phyloP scores from a whole-genome alignment of 306 rosid genomes.

The Gillenia trifoliata region DNA sequence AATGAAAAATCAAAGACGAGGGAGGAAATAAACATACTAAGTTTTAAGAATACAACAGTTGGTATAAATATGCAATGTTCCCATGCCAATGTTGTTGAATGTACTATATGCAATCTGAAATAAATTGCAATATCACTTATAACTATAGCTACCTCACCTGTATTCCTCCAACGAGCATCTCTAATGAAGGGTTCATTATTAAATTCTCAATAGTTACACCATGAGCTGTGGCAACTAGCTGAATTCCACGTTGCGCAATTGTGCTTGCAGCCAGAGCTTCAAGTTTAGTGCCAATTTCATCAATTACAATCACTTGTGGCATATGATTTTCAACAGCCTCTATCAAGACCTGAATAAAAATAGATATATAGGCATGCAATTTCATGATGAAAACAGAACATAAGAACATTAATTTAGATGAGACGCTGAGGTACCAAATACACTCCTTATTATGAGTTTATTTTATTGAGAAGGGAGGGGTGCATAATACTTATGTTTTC shows the following conservation, averaged over 20 bases:
- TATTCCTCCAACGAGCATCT: constrained; percentile 97
- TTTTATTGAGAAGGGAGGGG: neutral
- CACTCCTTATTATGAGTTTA: neutral
- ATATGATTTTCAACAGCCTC: constrained; percentile 99
- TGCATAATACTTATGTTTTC: neutral
- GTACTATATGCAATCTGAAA: neutral
- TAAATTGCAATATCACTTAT: neutral
- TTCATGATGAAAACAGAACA: neutral
- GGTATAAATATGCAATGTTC: too few species aligned
- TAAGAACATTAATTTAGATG: neutral
- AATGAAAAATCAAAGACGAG: neutral
- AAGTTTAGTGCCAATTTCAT: constrained; percentile 95
- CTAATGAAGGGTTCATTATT: constrained; percentile 84
- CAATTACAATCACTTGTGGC: constrained; percentile 97
- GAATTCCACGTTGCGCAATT: constrained; percentile 96
- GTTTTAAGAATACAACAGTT: neutral
- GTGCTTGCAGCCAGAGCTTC: constrained; percentile 99
- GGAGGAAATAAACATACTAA: constrained; percentile 2
- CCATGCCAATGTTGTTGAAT: constrained; percentile 1
- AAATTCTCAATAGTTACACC: constrained; percentile 93
- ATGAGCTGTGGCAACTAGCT: constrained; percentile 98
- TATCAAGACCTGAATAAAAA: constrained; percentile 65
- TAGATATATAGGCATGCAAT: constrained; percentile 14
- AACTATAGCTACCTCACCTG: constrained; percentile 51
- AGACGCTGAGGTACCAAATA: neutral